phyloP scores from a whole-genome alignment of 306 rosid genomes.

The Prunus mume region DNA sequence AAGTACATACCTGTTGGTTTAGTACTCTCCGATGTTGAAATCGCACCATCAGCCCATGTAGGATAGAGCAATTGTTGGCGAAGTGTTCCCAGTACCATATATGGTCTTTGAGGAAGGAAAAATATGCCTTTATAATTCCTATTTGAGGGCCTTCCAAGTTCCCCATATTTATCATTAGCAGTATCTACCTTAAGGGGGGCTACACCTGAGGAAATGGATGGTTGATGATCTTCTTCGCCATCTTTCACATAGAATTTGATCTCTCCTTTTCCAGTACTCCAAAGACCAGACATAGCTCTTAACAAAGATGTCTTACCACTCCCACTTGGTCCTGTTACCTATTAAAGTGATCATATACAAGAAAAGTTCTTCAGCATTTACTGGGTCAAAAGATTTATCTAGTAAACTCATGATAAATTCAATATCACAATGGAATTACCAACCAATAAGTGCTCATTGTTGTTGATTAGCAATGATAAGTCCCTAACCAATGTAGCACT shows the following conservation, averaged over 20 bases:
- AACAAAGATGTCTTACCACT: constrained; percentile 89
- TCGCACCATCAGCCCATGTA: constrained; percentile 65
- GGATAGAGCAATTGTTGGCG: constrained; percentile 94
- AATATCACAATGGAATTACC: constrained; percentile 21
- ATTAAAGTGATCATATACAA: constrained; percentile 24
- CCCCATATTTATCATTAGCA: constrained; percentile 23
- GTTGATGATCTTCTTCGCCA: constrained; percentile 34
- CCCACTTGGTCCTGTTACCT: constrained; percentile 94
- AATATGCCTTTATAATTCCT: constrained; percentile 56
- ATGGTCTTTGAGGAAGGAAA: constrained; percentile 97
- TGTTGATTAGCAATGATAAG: constrained; percentile 58
- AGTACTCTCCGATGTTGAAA: constrained; percentile 35
- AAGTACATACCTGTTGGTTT: constrained; percentile 44
- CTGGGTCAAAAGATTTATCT: not conserved
- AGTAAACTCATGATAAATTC: not conserved
- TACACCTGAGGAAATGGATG: constrained; percentile 35
- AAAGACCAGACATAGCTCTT: constrained; percentile 94
- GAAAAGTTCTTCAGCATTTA: constrained; percentile 15
- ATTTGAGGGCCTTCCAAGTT: constrained; percentile 35
- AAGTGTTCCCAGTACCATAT: constrained; percentile 95
- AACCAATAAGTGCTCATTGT: constrained; percentile 75
- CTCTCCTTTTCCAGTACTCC: constrained; percentile 80
- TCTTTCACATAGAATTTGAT: constrained; percentile 63
- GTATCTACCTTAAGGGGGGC: constrained; percentile 24
- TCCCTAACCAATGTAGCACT: constrained; percentile 61